Conservation (phyloP, 345 rosid species). For the Pistacia atlantica region DNA sequence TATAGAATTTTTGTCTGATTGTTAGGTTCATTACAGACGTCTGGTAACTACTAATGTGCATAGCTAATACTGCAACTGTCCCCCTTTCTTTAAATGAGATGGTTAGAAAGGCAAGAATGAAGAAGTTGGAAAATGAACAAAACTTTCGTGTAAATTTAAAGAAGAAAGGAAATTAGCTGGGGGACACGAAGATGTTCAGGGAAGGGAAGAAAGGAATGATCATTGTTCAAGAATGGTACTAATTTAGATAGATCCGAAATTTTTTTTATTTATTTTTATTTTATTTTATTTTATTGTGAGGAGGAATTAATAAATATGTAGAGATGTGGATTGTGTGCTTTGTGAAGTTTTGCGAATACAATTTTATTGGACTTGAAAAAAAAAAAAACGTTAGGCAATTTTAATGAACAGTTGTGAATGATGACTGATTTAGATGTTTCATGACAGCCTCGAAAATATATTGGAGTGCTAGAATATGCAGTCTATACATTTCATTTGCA, state of each 20-base stretch:
- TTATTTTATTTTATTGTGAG: neutral
- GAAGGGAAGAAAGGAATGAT: neutral
- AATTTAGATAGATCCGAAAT: slow-evolving; percentile 13
- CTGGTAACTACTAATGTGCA: slow-evolving; percentile 9
- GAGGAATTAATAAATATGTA: neutral
- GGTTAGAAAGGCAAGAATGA: neutral
- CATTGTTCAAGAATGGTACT: neutral
- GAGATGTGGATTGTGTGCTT: slow-evolving; percentile 22
- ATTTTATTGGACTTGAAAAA: neutral
- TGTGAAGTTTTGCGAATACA: slow-evolving; percentile 23
- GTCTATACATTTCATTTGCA: neutral
- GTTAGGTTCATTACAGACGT: neutral
- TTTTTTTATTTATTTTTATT: neutral
- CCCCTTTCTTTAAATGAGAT: neutral
- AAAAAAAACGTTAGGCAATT: slow-evolving; percentile 6
- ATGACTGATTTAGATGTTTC: slow-evolving; percentile 1
- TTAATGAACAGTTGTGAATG: neutral
- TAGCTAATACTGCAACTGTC: slow-evolving; percentile 7
- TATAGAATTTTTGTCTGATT: slow-evolving; percentile 18
- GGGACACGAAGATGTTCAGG: neutral
- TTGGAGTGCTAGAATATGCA: slow-evolving; percentile 13
- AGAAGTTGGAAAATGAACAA: slow-evolving; percentile 11
- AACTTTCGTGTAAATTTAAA: slow-evolving; percentile 17
- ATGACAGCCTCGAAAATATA: slow-evolving; percentile 6
- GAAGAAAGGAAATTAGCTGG: slow-evolving; percentile 2